These are phyloP conservation scores for Tuber umbilicatum DNA, from an alignment of 495 filamentous ascomycete species.

Conservation along the genomic window DNA sequence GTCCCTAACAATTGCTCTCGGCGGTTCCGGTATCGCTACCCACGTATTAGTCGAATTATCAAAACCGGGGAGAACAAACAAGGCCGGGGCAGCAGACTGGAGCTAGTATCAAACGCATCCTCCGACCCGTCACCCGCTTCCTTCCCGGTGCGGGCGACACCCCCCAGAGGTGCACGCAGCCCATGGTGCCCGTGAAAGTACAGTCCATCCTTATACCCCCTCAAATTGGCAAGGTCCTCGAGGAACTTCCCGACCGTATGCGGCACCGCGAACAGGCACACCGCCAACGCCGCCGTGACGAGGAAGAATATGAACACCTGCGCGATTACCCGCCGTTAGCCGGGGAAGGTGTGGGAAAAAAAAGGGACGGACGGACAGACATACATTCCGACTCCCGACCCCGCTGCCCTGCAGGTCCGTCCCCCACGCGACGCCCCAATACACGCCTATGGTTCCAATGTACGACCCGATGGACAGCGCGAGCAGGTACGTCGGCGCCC, in stretches of 20 bases:
- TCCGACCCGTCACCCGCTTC: not conserved
- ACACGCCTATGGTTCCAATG: slow-evolving; percentile 26
- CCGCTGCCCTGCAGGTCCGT: not conserved
- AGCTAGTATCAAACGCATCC: not conserved
- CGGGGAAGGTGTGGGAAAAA: not conserved
- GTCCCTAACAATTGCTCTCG: not conserved
- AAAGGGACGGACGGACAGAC: not conserved
- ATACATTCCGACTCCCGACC: slow-evolving; percentile 21
- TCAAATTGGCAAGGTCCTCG: slow-evolving; percentile 21
- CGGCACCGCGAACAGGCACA: slow-evolving; percentile 22
- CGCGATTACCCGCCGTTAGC: too few species aligned
- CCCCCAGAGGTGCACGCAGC: not conserved
- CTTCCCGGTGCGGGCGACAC: not conserved
- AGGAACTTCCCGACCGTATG: slow-evolving; percentile 23
- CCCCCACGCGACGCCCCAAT: slow-evolving; percentile 27
- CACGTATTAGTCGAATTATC: not conserved
- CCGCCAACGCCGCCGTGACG: slow-evolving; percentile 4
- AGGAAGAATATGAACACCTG: slow-evolving; percentile 29
- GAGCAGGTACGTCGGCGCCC: slow-evolving; percentile 22
- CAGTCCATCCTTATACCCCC: slow-evolving; percentile 16
- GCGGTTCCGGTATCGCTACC: slow-evolving; percentile 1
- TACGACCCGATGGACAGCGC: slow-evolving; percentile 23
- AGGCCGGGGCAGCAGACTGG: not conserved
- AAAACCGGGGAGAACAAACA: not conserved
- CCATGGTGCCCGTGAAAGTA: slow-evolving; percentile 7